Base-by-base conservation (phyloP, 2,329 filamentous ascomycete species). In the Lasiodiplodia sp. region DNA sequence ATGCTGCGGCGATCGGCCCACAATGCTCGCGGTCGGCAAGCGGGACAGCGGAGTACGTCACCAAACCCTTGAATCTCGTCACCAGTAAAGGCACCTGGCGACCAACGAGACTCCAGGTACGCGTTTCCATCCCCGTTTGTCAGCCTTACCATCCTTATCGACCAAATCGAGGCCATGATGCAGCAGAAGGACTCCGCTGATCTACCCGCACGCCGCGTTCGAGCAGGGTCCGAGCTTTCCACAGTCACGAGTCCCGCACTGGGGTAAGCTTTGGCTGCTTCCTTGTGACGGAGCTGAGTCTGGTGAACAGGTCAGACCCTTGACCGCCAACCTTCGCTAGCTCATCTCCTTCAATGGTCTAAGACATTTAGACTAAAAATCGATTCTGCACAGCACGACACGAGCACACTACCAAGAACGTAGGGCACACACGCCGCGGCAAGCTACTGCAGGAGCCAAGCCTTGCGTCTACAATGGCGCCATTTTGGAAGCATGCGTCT, bases 171-270 rank as follows among this genome's bases (percentile, higher is more conserved):
- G 38, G 57, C 25, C 38, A 14, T 25, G 16, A 62, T 49, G 57
- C 57, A 62, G 58, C 58, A 18, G 12, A 7, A 28, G 25, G 28
- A 37, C 40, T 63, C 58, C 58, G 47, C 58, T 63, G 58, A 63
- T 63, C 58, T 44, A 28, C 58, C 58, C 58, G 40, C 40, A 40
- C 55, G 40, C n/a, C 34, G 14, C 25, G 28, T 28, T 51, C 12
- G 44, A 47, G 57, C 58, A 63, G 58, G 44, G 58, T 25, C 58
- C 58, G 40, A 63, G 58, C 58, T 51, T 63, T 63, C 40, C 16
- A 18, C 18, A 28, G 40, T 60, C 58, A 63, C 58, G 58, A 63
- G 58, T 63, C n/a, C 58, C 58, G 23, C 38, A 10, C 58, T 12
- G 58, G 40, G 58, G 58, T 51, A 63, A 63, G 58, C 58, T 63